Evolutionary conservation across 2,329 filamentous ascomycete genomes (phyloP), one percentile per base, ranked within the genome.

Genomic region (Colletotrichum caudatum): DNA sequence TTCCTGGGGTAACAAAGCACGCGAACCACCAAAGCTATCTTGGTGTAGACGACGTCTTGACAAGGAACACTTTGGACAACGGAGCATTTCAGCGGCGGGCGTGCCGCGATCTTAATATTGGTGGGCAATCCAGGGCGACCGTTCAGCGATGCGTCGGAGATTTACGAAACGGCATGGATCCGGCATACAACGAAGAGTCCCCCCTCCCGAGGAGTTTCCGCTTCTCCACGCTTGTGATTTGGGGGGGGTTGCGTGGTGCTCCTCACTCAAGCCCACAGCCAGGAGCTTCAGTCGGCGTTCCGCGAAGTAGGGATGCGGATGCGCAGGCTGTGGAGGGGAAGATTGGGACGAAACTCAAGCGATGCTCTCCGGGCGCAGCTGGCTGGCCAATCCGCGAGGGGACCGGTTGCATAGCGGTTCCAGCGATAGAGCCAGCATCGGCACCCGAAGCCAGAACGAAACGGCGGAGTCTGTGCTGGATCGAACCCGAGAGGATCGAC

Each of bases 111-210:
- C 53, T 72, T 72, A 58, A 64, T 29, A 60, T 29, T 39, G 56
- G 29, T 37, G 33, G 46, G 23, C 20, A 46, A 20, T 5, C 11
- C n/a, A 8, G 39, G 48, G 44, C 41, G 20, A 53, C 18, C n/a
- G 20, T 23, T 54, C n/a, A 48, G 37, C 5, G 20, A 3, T 6
- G 46, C 60, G 69, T 69, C 35, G 51, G 59, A 60, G 65, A 72
- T 72, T 59, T 58, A 48, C 65, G 60, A 72, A 69, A 69, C 65
- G 60, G 59, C 59, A 69, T 69, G 69, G 69, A 54, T 56, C 26
- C 12, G 23, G 46, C 65, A 41, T 64, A 39, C 29, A 64, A 41
- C 8, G 37, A n/a, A 23, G 3, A 11, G 26, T 5, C 53, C 54
- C 53, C 54, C 48, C 39, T 29, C 29, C 65, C 65, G 69, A 71